These are phyloP conservation scores for Cryptosporidium ubiquitum DNA, from an alignment of 169 alveolate genomes.

Conservation along the genomic window DNA sequence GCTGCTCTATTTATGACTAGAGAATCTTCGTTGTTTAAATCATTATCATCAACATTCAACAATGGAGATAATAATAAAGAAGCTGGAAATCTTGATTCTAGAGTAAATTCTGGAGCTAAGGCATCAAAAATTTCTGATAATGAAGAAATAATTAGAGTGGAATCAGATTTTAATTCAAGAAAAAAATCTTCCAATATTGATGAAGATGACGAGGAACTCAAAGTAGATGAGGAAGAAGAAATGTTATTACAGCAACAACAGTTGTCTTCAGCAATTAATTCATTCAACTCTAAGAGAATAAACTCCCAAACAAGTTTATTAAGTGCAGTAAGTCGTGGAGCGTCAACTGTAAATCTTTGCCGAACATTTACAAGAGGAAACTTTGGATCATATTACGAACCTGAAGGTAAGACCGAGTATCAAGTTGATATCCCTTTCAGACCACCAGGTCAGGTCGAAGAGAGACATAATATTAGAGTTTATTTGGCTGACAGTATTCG, in stretches of 20 bases:
- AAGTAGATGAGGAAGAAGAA: conserved; percentile 49
- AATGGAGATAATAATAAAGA: conserved; percentile 30
- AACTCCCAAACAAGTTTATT: conserved; percentile 64
- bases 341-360: conserved; percentile 65
- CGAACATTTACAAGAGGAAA: conserved; percentile 69
- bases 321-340: conserved; percentile 71
- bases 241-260: conserved; percentile 49
- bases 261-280: conserved; percentile 4
- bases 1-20: conserved; percentile 55
- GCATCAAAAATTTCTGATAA: not conserved
- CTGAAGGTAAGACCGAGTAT: conserved; percentile 60
- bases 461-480: conserved; percentile 66
- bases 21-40: conserved; percentile 45
- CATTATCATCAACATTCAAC: conserved; percentile 36
- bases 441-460: conserved; percentile 75
- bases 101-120: not conserved
- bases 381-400: conserved; percentile 54
- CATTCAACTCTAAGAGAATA: conserved; percentile 49
- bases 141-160: not conserved
- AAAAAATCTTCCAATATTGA: not conserved
- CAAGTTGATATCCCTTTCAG: conserved; percentile 73
- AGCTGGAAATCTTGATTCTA: not conserved
- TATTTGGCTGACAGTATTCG: conserved; percentile 72
- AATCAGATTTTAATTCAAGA: not conserved
- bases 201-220: conserved; percentile 7